phyloP scores from a whole-genome alignment of 1,284 basidiomycete species.

The Polyporus tsugae region DNA sequence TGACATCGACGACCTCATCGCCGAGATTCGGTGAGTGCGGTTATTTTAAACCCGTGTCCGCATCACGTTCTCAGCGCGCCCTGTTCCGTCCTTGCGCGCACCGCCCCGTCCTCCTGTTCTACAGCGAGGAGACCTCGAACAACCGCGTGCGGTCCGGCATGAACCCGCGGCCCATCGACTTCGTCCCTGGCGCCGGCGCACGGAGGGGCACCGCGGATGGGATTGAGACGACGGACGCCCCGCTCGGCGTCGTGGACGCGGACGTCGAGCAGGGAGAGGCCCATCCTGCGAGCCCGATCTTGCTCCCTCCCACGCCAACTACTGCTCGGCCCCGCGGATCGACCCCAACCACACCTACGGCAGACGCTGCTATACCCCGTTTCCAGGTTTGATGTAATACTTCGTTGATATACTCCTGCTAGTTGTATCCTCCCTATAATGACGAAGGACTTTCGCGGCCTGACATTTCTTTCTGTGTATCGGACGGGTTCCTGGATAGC shows the following conservation, averaged over 20 bases:
- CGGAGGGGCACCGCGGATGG: constrained; percentile 71
- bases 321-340: constrained; percentile 18
- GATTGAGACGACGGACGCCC: constrained; percentile 63
- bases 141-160: constrained; percentile 78
- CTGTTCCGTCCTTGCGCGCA: neutral
- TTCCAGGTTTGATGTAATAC: constrained; percentile 46
- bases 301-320: constrained; percentile 31
- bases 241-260: constrained; percentile 47
- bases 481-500: constrained; percentile 13
- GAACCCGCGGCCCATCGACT: constrained; percentile 68
- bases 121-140: constrained; percentile 75
- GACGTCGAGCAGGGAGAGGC: constrained; percentile 57
- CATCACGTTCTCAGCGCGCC: constrained; percentile 4
- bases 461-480: neutral
- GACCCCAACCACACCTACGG: constrained; percentile 15
- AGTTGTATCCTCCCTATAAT: constrained; percentile 27
- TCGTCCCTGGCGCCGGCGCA: constrained; percentile 71
- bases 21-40: constrained; percentile 72
- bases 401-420: constrained; percentile 18
- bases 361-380: constrained; percentile 47
- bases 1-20: constrained; percentile 77
- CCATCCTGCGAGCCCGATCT: constrained; percentile 21
- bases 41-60: constrained; percentile 10
- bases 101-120: neutral
- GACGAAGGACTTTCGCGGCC: constrained; percentile 11